phyloP scores from a whole-genome alignment of 139 green algal genomes.

The Chlamydomonas incerta region DNA sequence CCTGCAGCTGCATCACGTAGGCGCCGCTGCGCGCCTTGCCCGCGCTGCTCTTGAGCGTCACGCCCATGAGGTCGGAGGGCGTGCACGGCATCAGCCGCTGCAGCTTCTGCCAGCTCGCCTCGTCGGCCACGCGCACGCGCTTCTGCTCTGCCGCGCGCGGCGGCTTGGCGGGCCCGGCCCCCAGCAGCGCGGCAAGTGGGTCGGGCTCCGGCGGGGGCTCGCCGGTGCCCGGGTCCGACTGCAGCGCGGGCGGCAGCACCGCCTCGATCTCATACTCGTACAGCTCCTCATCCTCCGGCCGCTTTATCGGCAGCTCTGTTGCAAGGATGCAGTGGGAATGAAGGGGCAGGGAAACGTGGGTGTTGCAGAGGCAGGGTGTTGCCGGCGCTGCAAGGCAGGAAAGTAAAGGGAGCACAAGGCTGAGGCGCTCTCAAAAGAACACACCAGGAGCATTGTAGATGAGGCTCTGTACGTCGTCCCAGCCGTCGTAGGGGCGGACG shows the following conservation, averaged over 20 bases:
- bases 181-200: background rate
- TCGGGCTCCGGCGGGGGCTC: too few relatives aligned
- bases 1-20: constrained; percentile 26
- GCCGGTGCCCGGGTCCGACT: background rate
- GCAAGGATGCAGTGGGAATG: too few relatives aligned
- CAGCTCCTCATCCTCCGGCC: background rate
- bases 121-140: background rate
- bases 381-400: too few relatives aligned
- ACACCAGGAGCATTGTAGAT: background rate
- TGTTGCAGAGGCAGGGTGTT: too few relatives aligned
- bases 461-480: background rate
- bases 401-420: too few relatives aligned
- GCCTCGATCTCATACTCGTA: constrained; percentile 12
- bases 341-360: too few relatives aligned
- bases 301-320: background rate
- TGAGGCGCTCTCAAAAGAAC: too few relatives aligned
- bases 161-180: background rate
- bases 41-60: background rate
- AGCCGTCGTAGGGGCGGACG: background rate
- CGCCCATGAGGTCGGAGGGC: background rate
- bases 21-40: background rate
- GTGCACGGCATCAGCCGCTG: constrained; percentile 15
- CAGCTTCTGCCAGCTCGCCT: constrained; percentile 18
- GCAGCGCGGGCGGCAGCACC: constrained; percentile 13
- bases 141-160: background rate